Conservation (phyloP, 345 rosid species). For the Erucastrum elatum region DNA sequence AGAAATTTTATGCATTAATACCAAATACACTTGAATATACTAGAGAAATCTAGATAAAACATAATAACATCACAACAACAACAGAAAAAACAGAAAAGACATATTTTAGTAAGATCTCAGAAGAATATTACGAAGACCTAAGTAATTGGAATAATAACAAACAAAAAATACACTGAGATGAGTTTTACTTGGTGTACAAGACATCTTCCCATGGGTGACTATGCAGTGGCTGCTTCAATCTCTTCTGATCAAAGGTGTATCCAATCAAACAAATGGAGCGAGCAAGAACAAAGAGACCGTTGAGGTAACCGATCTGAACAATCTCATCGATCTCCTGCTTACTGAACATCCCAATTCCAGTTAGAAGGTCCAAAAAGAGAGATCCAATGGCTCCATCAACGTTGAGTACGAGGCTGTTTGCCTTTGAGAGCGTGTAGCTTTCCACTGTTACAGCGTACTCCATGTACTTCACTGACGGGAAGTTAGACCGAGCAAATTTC, state of each 20-base stretch:
- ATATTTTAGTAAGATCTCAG: slow-evolving; percentile 25
- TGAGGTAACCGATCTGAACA: slow-evolving; percentile 81
- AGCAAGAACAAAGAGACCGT: slow-evolving; percentile 87
- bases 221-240: slow-evolving; percentile 92
- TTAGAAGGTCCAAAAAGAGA: slow-evolving; percentile 94
- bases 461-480: slow-evolving; percentile 95
- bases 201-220: slow-evolving; percentile 99
- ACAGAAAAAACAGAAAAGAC: slow-evolving; percentile 14
- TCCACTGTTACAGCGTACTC: slow-evolving; percentile 87
- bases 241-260: slow-evolving; percentile 95
- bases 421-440: slow-evolving; percentile 82
- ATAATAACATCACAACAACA: slow-evolving; percentile 15
- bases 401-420: slow-evolving; percentile 81
- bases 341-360: slow-evolving; percentile 87
- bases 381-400: slow-evolving; percentile 94
- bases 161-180: not conserved
- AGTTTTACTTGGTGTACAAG: slow-evolving; percentile 82
- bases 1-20: not conserved
- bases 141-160: slow-evolving; percentile 3
- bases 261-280: slow-evolving; percentile 92
- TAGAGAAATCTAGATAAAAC: no score
- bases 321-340: slow-evolving; percentile 92
- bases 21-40: not conserved
- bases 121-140: slow-evolving; percentile 16
- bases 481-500: slow-evolving; percentile 74